Evolutionary conservation across 345 rosid genomes (phyloP).

Genomic region (Brassica carinata): DNA sequence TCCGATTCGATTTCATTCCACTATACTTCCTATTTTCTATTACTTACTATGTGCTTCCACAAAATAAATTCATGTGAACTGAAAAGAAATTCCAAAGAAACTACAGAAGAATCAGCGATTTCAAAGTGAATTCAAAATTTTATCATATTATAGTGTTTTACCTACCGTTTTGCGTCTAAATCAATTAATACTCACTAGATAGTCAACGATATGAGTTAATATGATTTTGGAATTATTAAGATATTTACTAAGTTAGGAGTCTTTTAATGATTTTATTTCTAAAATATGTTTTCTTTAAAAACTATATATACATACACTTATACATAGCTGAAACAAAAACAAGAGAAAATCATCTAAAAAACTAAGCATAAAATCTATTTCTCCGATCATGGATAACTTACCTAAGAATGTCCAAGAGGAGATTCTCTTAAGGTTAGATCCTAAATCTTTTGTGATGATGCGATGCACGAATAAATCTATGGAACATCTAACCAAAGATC

Average conservation of each 20-base stretch:
- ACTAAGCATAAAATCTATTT: not conserved
- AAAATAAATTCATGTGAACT: not conserved
- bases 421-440: conserved; percentile 12
- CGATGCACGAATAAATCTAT: not conserved
- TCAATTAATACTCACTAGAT: not conserved
- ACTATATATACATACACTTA: not conserved
- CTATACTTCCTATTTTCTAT: not conserved
- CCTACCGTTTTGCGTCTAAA: not conserved
- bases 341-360: not conserved
- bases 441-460: conserved; percentile 1
- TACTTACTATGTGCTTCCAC: not conserved
- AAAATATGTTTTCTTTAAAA: not conserved
- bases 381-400: not conserved
- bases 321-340: not conserved
- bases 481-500: not conserved
- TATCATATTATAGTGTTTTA: not conserved
- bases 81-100: not conserved
- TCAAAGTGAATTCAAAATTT: not conserved
- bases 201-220: not conserved
- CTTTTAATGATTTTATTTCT: not conserved
- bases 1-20: not conserved
- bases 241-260: not conserved
- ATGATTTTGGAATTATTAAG: not conserved
- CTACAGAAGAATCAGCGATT: not conserved
- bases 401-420: not conserved